A percentile compares a stretch with the other conserved stretches of the same genome.
These are phyloP conservation scores for Modicella reniformis DNA, from an alignment of 371 early-diverging fungal genomes.

Conservation along the genomic window DNA sequence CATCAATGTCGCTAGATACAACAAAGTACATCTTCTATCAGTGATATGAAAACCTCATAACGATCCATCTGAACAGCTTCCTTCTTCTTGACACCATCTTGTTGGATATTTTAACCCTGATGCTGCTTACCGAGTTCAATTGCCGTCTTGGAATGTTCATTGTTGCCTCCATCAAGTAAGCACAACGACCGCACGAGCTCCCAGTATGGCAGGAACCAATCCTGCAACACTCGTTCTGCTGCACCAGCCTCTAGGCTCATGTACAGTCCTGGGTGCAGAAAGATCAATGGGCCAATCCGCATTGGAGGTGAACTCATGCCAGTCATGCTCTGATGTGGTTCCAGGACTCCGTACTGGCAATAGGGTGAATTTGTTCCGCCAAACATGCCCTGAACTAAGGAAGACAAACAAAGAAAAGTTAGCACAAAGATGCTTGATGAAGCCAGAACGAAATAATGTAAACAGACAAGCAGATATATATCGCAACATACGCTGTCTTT, in stretches of 20 bases:
- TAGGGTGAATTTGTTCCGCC: slow-evolving; percentile 42
- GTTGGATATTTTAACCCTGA: neutral
- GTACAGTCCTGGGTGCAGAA: slow-evolving; percentile 35
- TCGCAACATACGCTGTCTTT: slow-evolving; percentile 13
- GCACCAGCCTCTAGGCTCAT: slow-evolving; percentile 13
- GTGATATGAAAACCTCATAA: neutral
- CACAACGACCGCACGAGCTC: slow-evolving; percentile 20
- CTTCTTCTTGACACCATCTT: too few species aligned
- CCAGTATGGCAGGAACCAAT: slow-evolving; percentile 50
- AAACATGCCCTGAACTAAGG: slow-evolving; percentile 33
- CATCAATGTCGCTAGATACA: slow-evolving; percentile 31
- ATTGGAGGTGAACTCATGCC: slow-evolving; percentile 33
- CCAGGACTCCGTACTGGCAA: slow-evolving; percentile 29
- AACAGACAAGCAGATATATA: neutral
- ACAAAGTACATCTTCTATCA: neutral
- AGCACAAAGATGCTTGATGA: too few species aligned
- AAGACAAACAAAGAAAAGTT: too few species aligned
- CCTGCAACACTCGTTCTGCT: slow-evolving; percentile 7
- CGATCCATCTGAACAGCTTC: neutral
- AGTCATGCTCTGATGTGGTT: slow-evolving; percentile 10
- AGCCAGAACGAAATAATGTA: neutral
- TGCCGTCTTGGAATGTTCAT: slow-evolving; percentile 13
- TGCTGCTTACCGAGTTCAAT: slow-evolving; percentile 41
- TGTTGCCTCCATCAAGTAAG: slow-evolving; percentile 29
- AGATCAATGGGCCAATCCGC: slow-evolving; percentile 41